phyloP scores from a whole-genome alignment of 352 stramenopile species.

The Phytopythium vexans region DNA sequence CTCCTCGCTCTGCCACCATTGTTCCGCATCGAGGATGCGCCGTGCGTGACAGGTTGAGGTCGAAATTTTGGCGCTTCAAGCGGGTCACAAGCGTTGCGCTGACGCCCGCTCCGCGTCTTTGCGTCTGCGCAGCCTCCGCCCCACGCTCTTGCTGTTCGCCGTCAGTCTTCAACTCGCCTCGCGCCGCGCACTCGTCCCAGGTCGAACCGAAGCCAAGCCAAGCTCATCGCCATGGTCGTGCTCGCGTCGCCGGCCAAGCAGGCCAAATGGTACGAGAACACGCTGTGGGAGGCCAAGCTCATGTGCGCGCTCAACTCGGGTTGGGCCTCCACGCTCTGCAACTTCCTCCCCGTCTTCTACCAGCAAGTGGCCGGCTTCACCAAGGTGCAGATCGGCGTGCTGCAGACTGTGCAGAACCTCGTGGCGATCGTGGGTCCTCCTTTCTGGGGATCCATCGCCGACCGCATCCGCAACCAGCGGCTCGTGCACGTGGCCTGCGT shows the following conservation, averaged over 20 bases:
- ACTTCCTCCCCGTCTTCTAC: slow-evolving; percentile 78
- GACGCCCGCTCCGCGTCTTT: neutral
- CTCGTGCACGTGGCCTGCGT: slow-evolving; percentile 62
- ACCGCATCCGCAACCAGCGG: slow-evolving; percentile 62
- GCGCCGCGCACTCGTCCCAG: slow-evolving; percentile 15
- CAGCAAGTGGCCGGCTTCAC: slow-evolving; percentile 58
- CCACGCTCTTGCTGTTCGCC: neutral
- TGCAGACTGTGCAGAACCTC: slow-evolving; percentile 68
- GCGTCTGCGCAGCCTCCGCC: slow-evolving; percentile 1
- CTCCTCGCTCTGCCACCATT: too few species aligned
- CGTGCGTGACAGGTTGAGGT: too few species aligned
- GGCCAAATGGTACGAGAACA: slow-evolving; percentile 8
- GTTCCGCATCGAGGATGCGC: too few species aligned
- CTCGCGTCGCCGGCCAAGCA: slow-evolving; percentile 8
- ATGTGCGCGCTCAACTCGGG: slow-evolving; percentile 73
- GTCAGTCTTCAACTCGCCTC: slow-evolving; percentile 21
- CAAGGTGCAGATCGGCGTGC: slow-evolving; percentile 74
- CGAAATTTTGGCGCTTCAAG: slow-evolving; percentile 7
- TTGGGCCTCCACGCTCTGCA: slow-evolving; percentile 62
- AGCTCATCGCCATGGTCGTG: slow-evolving; percentile 23
- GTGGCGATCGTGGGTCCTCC: slow-evolving; percentile 63
- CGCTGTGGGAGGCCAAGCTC: slow-evolving; percentile 64
- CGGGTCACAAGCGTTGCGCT: slow-evolving; percentile 9
- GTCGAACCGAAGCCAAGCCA: neutral
- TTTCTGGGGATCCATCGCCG: slow-evolving; percentile 72